Conservation (phyloP, 1,284 basidiomycete species). For the Wolfiporia cocos region DNA sequence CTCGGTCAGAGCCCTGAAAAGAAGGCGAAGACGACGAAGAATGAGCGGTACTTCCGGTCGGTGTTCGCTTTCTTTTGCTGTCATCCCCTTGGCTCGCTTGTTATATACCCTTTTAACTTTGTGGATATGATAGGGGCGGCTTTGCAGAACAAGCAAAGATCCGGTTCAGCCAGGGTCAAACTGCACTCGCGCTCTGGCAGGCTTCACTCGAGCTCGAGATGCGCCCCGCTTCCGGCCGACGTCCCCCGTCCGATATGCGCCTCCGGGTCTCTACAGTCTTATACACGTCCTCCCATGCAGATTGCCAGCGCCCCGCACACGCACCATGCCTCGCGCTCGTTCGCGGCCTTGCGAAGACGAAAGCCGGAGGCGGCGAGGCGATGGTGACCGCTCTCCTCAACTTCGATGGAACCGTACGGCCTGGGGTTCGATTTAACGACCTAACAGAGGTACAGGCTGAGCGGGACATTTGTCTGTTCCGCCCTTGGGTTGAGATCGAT, state of each 20-base stretch:
- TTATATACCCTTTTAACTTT: no score
- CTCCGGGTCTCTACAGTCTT: conserved; percentile 15
- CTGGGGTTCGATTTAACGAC: conserved; percentile 12
- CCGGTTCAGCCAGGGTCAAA: conserved; percentile 33
- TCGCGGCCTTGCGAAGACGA: conserved; percentile 11
- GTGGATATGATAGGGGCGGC: conserved; percentile 47
- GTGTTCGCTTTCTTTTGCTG: background rate
- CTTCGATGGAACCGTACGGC: conserved; percentile 13
- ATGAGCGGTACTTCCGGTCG: conserved; percentile 24
- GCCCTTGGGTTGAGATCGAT: conserved; percentile 15
- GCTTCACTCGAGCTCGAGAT: conserved; percentile 31
- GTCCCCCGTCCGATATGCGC: conserved; percentile 16
- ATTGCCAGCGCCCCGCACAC: conserved; percentile 14
- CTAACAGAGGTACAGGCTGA: conserved; percentile 14
- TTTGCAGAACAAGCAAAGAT: conserved; percentile 41
- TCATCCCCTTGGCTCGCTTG: no score
- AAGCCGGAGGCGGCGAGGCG: conserved; percentile 5
- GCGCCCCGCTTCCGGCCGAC: conserved; percentile 9
- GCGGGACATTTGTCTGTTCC: conserved; percentile 17
- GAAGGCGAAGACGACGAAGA: conserved; percentile 25
- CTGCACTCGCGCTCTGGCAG: conserved; percentile 42
- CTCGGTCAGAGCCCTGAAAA: conserved; percentile 40
- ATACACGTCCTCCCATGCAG: conserved; percentile 11
- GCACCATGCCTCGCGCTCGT: conserved; percentile 16
- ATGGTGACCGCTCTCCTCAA: conserved; percentile 16